Evolutionary conservation across 148 eudicot species (phyloP).

Genomic region (Rhododendron ovatum): DNA sequence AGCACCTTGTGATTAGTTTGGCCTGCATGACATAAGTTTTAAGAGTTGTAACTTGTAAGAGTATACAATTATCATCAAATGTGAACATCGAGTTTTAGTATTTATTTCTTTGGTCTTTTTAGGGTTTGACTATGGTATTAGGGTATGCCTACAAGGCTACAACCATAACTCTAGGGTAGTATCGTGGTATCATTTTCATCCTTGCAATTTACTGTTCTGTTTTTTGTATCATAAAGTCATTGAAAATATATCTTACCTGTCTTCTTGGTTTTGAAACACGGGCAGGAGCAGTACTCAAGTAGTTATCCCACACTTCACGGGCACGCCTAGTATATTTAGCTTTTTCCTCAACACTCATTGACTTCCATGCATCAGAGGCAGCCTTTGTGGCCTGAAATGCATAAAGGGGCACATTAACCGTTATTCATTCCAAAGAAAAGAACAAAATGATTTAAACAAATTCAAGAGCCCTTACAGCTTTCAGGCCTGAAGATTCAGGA

Average conservation of each 20-base stretch:
- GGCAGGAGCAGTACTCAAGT: conserved; percentile 35
- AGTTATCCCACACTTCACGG: conserved; percentile 49
- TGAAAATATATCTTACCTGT: conserved; percentile 18
- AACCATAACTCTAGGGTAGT: not conserved
- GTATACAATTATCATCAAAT: not conserved
- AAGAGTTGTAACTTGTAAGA: not conserved
- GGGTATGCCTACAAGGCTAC: not conserved
- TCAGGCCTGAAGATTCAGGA: conserved; percentile 45
- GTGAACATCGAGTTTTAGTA: not conserved
- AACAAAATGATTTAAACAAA: not conserved
- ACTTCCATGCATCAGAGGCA: conserved; percentile 46
- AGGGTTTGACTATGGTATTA: not conserved
- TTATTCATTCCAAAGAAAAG: not conserved
- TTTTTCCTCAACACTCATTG: conserved; percentile 40
- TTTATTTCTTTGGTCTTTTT: not conserved
- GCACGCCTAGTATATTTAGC: conserved; percentile 40
- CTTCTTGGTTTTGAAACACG: conserved; percentile 32
- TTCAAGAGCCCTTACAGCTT: conserved; percentile 25
- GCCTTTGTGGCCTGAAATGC: conserved; percentile 38
- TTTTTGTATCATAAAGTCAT: not conserved
- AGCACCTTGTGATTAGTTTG: conserved; percentile 43
- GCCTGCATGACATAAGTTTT: conserved; percentile 21
- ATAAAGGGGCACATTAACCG: not conserved
- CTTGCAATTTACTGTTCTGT: not conserved
- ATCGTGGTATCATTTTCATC: not conserved